These are phyloP conservation scores for Barnettozyma pratensis DNA, from an alignment of 805 yeast genomes.

Conservation along the genomic window DNA sequence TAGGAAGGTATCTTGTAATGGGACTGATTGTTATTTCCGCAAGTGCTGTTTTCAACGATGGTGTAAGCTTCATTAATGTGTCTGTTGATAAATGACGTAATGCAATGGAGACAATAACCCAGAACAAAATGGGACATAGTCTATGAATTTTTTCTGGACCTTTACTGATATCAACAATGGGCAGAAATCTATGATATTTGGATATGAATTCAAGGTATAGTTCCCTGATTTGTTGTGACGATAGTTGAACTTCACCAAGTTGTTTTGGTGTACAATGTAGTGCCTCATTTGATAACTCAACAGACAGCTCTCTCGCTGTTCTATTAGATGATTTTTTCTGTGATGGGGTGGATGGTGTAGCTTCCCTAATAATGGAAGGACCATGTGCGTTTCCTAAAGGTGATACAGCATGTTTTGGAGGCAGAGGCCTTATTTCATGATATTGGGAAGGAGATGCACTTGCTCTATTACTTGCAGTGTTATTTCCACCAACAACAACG, in stretches of 20 bases:
- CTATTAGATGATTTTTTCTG: conserved; percentile 5
- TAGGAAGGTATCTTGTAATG: conserved; percentile 75
- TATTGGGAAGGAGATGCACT: conserved; percentile 1
- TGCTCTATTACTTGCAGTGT: not conserved
- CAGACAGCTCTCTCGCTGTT: conserved; percentile 9
- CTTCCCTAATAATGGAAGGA: conserved; percentile 22
- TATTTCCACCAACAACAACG: not conserved
- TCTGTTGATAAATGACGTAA: conserved; percentile 53
- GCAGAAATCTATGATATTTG: conserved; percentile 81
- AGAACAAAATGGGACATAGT: conserved; percentile 82
- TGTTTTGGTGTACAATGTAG: conserved; percentile 60
- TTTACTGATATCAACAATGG: conserved; percentile 74
- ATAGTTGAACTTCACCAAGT: conserved; percentile 61
- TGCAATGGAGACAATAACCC: conserved; percentile 89
- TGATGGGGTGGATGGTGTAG: conserved; percentile 13
- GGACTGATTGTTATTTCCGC: conserved; percentile 91
- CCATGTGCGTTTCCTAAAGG: conserved; percentile 10
- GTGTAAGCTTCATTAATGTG: conserved; percentile 54
- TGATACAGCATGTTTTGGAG: not conserved
- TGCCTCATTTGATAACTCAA: conserved; percentile 30
- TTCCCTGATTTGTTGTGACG: conserved; percentile 53
- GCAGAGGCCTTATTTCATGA: conserved; percentile 4
- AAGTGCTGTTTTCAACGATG: conserved; percentile 65
- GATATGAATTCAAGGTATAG: conserved; percentile 65
- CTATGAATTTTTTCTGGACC: conserved; percentile 81